Evolutionary conservation across 148 eudicot species (phyloP).

Genomic region (Talinum fruticosum): DNA sequence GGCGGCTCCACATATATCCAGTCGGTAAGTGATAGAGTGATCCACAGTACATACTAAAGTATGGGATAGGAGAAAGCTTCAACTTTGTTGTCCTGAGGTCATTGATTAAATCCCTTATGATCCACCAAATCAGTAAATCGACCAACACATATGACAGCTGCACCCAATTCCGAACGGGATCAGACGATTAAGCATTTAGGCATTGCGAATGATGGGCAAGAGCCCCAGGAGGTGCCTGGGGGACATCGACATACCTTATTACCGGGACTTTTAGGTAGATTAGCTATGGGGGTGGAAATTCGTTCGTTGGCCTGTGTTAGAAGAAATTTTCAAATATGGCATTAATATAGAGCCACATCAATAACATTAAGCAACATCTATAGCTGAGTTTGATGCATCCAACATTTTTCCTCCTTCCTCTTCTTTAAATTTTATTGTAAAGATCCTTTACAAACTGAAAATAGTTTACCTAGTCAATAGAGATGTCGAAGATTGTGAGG

Average conservation of each 20-base stretch:
- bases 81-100: constrained; percentile 67
- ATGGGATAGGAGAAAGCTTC: constrained; percentile 85
- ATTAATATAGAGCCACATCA: not conserved
- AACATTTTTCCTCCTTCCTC: constrained; percentile 1
- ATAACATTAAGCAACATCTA: not conserved
- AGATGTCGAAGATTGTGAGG: not conserved
- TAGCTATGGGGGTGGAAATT: constrained; percentile 88
- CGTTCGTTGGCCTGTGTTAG: constrained; percentile 73
- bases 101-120: constrained; percentile 70
- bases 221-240: not conserved
- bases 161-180: constrained; percentile 17
- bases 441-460: not conserved
- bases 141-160: constrained; percentile 89
- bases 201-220: not conserved
- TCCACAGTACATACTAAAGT: constrained; percentile 76
- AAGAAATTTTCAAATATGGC: not conserved
- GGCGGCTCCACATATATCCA: constrained; percentile 96
- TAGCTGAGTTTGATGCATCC: not conserved
- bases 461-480: not conserved
- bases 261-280: constrained; percentile 81
- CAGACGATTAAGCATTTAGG: constrained; percentile 2
- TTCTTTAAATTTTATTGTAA: not conserved
- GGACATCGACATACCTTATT: constrained; percentile 60
- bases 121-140: constrained; percentile 90
- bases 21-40: constrained; percentile 85